Percentiles rank a stretch among this genome's conserved stretches.
Conservation (phyloP, 306 rosid genomes). For the Prunus mongolica region DNA sequence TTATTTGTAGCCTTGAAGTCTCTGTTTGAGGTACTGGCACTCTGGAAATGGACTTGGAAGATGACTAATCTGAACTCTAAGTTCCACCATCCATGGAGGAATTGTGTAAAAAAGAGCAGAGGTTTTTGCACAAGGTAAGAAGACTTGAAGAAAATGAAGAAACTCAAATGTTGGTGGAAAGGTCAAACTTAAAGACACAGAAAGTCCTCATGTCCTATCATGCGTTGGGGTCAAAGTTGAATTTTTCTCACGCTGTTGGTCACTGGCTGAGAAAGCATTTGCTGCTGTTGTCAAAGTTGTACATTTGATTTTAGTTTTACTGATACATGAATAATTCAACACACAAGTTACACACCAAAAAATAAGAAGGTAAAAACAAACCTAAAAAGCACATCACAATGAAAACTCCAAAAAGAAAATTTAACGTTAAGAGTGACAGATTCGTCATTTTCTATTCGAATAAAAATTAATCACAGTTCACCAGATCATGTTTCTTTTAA, state of each 20-base stretch:
- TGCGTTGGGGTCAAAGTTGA: background rate
- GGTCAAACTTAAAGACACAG: background rate
- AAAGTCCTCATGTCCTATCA: background rate
- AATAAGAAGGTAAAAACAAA: background rate
- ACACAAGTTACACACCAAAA: background rate
- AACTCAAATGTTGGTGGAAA: conserved; percentile 2
- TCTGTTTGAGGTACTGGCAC: background rate
- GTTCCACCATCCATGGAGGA: background rate
- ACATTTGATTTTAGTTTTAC: too few relatives aligned
- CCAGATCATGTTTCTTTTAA: too few relatives aligned
- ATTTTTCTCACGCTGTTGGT: background rate
- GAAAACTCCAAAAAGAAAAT: too few relatives aligned
- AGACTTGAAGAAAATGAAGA: background rate
- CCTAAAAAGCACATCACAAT: too few relatives aligned
- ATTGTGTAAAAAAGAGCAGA: background rate
- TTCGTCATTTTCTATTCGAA: too few relatives aligned
- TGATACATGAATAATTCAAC: too few relatives aligned
- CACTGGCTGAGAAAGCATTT: background rate
- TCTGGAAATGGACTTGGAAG: background rate
- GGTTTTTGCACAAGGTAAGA: background rate
- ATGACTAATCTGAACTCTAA: background rate
- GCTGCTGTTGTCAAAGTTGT: too few relatives aligned
- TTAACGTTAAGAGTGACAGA: too few relatives aligned
- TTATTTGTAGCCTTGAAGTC: background rate
- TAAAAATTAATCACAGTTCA: too few relatives aligned